Base-by-base conservation (phyloP, 2,329 filamentous ascomycete genomes). In the Acephala macrosclerotiorum region DNA sequence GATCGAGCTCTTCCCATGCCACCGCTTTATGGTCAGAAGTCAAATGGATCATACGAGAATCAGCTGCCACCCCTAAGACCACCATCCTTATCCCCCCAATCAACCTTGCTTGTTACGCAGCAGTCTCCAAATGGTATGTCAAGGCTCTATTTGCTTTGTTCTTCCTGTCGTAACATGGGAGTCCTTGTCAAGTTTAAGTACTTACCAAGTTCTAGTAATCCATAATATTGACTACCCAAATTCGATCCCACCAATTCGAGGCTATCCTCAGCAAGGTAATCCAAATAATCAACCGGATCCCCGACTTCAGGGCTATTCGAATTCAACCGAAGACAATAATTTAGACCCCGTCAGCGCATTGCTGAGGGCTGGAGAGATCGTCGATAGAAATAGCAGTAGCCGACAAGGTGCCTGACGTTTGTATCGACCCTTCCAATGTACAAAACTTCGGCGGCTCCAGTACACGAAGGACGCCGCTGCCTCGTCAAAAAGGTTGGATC, bases 321-420 rank as follows among this genome's bases (percentile, higher is more conserved):
- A 65, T 20, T 63, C 69, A 4, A 58, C 71, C 18, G 76, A 77
- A 18, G 75, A 71, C 2, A 77, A 78, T 3, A 69, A 76, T 3
- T 76, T 88, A 22, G 86, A 89, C 67, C 86, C 87, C 1, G 86
- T 89, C 77, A 87, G 81, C 66, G 87, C 87, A 7, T 77, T 89
- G 12, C 74, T 89, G 1, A 81, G 80, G 66, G 87, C 87, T 11
- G 85, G 86, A 36, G 86, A 89, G 70, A 85, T 89, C 66, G 84
- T 89, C 45, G 83, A 84, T 64, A 81, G 82, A 49, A 75, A 68
- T 51, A 75, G 72, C 57, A 67, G 69, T 63, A 63, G 63, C 58
- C 61, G 61, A 25, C 51, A 58, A 3, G 60, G 56, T 33, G 57
- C 61, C 12, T 69, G 47, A 68, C 20, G 12, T 29, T 35, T 33